Evolutionary conservation across 768 basidiomycete species (phyloP).

Genomic region (Xanthoconium purpureum): DNA sequence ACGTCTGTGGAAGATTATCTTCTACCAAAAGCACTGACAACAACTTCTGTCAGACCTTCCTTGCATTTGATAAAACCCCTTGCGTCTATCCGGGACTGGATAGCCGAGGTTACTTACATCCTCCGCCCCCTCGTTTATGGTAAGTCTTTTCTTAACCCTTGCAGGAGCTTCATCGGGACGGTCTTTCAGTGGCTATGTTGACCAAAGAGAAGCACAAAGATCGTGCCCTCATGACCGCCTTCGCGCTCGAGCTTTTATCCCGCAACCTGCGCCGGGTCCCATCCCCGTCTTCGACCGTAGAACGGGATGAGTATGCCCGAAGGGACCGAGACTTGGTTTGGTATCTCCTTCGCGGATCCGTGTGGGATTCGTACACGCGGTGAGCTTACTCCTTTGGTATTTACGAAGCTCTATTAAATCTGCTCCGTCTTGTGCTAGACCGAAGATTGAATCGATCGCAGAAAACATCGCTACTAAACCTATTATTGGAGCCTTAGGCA

Average conservation of each 20-base stretch:
- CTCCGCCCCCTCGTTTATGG: conserved; percentile 78
- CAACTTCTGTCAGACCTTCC: conserved; percentile 69
- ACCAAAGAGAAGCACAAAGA: conserved; percentile 33
- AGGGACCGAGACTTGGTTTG: conserved; percentile 80
- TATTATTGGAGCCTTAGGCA: conserved; percentile 63
- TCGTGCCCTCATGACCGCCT: conserved; percentile 60
- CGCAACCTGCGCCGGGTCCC: conserved; percentile 71
- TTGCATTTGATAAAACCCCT: conserved; percentile 62
- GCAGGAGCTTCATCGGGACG: conserved; percentile 1
- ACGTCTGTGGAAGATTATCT: conserved; percentile 75
- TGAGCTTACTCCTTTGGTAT: conserved; percentile 29
- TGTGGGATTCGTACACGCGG: conserved; percentile 82
- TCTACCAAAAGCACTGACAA: conserved; percentile 75
- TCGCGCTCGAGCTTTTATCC: conserved; percentile 71
- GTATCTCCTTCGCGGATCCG: conserved; percentile 82
- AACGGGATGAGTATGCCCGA: conserved; percentile 75
- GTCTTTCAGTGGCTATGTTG: conserved; percentile 22
- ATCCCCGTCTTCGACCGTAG: conserved; percentile 57
- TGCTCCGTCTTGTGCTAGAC: conserved; percentile 42
- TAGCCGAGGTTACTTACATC: conserved; percentile 68
- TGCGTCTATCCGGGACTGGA: conserved; percentile 66
- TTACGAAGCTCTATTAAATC: neutral
- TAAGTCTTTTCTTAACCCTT: conserved; percentile 31
- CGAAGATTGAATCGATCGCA: conserved; percentile 68
- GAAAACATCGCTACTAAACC: conserved; percentile 54